phyloP scores from a whole-genome alignment of 129 eudicot genomes.

The Escallonia herrerae region DNA sequence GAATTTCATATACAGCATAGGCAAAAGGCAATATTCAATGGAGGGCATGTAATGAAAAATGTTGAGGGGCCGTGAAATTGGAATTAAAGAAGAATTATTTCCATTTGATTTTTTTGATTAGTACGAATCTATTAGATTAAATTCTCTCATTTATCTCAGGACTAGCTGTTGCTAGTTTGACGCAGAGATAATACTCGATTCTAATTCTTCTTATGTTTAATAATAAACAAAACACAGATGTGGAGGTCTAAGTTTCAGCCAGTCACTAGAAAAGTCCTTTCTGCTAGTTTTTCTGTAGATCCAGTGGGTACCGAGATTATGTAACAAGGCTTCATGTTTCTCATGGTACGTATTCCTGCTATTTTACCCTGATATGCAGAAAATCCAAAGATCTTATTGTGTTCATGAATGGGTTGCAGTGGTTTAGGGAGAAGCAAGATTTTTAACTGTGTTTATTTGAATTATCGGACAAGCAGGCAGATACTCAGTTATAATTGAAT shows the following conservation, averaged over 20 bases:
- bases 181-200: background rate
- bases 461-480: conserved; percentile 18
- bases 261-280: conserved; percentile 40
- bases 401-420: conserved; percentile 2
- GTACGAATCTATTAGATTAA: background rate
- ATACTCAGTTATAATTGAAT: background rate
- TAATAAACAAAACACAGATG: conserved; percentile 39
- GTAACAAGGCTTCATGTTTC: conserved; percentile 34
- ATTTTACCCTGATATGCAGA: too few species aligned
- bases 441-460: conserved; percentile 7
- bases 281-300: conserved; percentile 63
- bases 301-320: conserved; percentile 88
- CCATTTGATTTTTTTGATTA: too few species aligned
- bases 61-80: too few species aligned
- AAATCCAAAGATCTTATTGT: conserved; percentile 1
- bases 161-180: background rate
- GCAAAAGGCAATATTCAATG: conserved; percentile 1
- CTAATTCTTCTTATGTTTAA: background rate
- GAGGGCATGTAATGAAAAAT: background rate
- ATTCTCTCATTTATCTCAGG: background rate
- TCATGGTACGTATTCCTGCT: conserved; percentile 27
- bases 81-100: background rate
- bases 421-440: background rate
- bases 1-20: background rate
- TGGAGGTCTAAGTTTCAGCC: conserved; percentile 76